These are phyloP conservation scores for Fusarium sp. DNA, from an alignment of 2,329 filamentous ascomycete genomes.

Conservation along the genomic window DNA sequence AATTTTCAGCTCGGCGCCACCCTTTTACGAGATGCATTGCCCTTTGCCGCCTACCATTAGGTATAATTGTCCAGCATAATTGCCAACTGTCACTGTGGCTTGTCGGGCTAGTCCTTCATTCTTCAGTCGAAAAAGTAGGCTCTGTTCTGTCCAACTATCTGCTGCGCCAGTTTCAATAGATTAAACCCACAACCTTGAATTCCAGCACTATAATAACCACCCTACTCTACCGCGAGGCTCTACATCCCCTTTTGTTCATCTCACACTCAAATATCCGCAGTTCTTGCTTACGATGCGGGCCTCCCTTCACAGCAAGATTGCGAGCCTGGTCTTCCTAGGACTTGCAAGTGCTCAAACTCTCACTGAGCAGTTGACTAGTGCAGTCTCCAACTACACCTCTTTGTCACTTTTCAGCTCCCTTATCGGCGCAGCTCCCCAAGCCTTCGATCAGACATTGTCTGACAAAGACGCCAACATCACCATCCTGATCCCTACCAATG, in stretches of 20 bases:
- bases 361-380: conserved; percentile 15
- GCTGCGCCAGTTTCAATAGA: neutral
- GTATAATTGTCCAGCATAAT: neutral
- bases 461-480: conserved; percentile 26
- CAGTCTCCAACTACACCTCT: conserved; percentile 18
- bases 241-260: neutral
- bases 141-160: neutral
- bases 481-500: conserved; percentile 33
- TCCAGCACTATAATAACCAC: neutral
- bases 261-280: too few relatives aligned
- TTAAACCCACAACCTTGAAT: neutral
- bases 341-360: conserved; percentile 16
- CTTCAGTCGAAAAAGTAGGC: conserved; percentile 1
- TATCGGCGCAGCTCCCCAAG: neutral
- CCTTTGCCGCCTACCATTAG: neutral
- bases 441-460: conserved; percentile 3
- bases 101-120: neutral
- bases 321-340: conserved; percentile 2
- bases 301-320: neutral
- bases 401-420: conserved; percentile 32
- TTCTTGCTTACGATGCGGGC: conserved; percentile 5
- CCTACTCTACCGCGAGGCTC: neutral
- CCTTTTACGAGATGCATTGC: neutral
- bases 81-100: conserved; percentile 9
- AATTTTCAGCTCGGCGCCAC: conserved; percentile 24